Conservation (phyloP, 2,329 filamentous ascomycete genomes). For the Sporothrix mexicana region DNA sequence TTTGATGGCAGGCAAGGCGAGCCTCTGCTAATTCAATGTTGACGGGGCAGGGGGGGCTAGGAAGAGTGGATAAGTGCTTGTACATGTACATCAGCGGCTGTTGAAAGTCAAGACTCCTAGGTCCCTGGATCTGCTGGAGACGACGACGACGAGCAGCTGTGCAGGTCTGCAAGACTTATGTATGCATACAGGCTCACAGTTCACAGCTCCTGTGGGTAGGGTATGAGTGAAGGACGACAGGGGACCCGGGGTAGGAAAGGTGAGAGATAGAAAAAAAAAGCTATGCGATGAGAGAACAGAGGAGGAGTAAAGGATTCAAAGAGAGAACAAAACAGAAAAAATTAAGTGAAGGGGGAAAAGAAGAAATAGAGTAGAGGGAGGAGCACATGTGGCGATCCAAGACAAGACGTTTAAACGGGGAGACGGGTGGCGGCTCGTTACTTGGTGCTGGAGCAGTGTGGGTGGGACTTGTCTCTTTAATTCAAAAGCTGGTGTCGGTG, state of each 20-base stretch:
- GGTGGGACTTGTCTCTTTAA: constrained; percentile 33
- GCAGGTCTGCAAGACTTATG: constrained; percentile 40
- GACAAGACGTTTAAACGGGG: constrained; percentile 37
- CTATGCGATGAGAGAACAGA: background rate
- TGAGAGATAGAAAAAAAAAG: constrained; percentile 1
- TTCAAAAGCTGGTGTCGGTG: constrained; percentile 27
- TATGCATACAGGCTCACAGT: background rate
- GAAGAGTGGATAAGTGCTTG: constrained; percentile 47
- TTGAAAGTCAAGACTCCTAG: constrained; percentile 40
- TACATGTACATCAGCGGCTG: constrained; percentile 58
- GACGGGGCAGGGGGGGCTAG: constrained; percentile 1
- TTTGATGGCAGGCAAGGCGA: constrained; percentile 15
- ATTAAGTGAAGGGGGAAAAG: constrained; percentile 3
- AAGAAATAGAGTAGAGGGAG: background rate
- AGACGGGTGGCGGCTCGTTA: constrained; percentile 37
- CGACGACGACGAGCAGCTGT: constrained; percentile 54
- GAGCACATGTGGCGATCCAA: constrained; percentile 35
- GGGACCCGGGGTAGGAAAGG: background rate
- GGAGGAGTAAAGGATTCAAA: background rate
- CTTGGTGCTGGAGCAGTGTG: constrained; percentile 34
- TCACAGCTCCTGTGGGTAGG: constrained; percentile 5
- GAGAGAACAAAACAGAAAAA: constrained; percentile 11
- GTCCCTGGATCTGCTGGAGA: constrained; percentile 43
- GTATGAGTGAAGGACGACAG: background rate
- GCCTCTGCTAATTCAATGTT: constrained; percentile 48